Evolutionary conservation across 2,329 filamentous ascomycete species (phyloP).

Genomic region (Alternaria dauci): DNA sequence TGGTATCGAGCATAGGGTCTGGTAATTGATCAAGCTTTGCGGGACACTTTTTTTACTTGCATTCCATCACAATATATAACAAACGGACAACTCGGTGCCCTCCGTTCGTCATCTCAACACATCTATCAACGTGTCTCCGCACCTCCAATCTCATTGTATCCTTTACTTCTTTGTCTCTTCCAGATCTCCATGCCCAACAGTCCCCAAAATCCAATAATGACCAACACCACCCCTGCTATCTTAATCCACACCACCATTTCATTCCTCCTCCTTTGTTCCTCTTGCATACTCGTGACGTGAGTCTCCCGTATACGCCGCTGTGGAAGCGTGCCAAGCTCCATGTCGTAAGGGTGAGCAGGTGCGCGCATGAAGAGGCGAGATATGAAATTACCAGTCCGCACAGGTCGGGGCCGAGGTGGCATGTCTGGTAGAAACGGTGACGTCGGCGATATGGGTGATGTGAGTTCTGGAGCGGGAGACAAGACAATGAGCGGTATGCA

Average conservation of each 20-base stretch:
- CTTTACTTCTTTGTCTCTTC: background rate
- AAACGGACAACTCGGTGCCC: no score
- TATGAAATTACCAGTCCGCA: background rate
- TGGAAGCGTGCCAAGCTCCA: background rate
- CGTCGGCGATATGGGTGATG: background rate
- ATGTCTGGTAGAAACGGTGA: background rate
- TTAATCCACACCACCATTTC: background rate
- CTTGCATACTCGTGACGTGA: background rate
- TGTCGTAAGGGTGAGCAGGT: background rate
- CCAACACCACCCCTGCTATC: background rate
- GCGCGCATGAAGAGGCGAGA: conserved; percentile 2
- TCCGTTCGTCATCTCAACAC: no score
- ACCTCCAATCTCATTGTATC: no score
- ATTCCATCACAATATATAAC: no score
- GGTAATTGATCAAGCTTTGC: no score
- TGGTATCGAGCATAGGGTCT: no score
- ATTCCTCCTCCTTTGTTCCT: background rate
- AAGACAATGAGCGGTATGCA: background rate
- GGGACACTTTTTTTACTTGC: no score
- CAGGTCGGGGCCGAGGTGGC: background rate
- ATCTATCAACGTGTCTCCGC: no score
- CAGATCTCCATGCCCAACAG: background rate
- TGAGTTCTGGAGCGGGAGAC: background rate
- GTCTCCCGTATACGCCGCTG: background rate
- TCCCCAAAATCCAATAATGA: background rate